Evolutionary conservation across 78 protist species (phyloP), one percentile per base, ranked within the genome.

Genomic region (Bigelowiella natans): DNA sequence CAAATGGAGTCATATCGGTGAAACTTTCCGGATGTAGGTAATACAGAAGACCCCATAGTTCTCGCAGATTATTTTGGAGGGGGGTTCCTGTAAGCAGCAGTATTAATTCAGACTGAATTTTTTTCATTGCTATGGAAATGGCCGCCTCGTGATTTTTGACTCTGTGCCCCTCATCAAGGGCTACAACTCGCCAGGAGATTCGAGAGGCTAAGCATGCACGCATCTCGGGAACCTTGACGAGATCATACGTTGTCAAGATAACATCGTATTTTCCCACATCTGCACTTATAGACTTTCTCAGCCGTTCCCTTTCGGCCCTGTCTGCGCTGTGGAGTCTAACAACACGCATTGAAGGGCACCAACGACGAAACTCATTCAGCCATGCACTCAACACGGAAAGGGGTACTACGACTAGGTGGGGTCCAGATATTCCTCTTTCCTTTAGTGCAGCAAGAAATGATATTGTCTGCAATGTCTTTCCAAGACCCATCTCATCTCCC

Each of bases 151-250:
- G 39, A 83, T 93, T 93, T 90, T 96, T 96, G 88, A 94, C 86
- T 7, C 94, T 87, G 85, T 97, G 98, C 34, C 97, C 98, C 90
- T 97, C 98, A 88, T 97, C 98, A n/a, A 97, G 82, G 37, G 96
- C 91, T 88, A 97, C 89, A 51, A 90, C 88, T 38, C 93, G 86
- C 94, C 95, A 95, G 26, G 0, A 0, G 39, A 88, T 73, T 26
- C 91, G 91, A 0, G 36, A 36, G 0, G 37, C 37, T 11, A 94
- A 73, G 29, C 88, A 26, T 38, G 51, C 29, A 64, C 37, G 2
- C 86, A 83, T 83, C 38, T 83, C 94, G 93, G 28, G 86, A 86
- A 85, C 37, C 28, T 40, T 91, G 93, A 83, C 85, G 88, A 92
- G 90, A 37, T 92, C 93, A 39, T 92, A 92, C 0, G 93, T 92